A percentile compares a stretch with the other conserved stretches of the same genome.
Conservation (phyloP, 208 protist species). For the Strigomonas culicis region DNA sequence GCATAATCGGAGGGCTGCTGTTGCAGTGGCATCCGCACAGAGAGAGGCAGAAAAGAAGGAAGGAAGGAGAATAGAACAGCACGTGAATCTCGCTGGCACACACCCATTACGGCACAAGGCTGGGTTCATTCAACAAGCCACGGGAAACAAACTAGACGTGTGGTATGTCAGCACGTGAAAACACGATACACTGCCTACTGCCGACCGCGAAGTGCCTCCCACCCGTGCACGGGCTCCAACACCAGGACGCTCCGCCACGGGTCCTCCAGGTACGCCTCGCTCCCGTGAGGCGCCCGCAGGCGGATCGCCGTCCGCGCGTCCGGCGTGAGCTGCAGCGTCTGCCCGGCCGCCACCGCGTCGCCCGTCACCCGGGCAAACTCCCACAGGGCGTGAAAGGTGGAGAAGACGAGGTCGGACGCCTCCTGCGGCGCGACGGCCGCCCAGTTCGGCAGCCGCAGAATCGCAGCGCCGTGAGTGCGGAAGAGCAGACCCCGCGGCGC, state of each 20-base stretch:
- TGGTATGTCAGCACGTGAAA: not conserved
- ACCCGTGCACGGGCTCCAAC: slow-evolving; percentile 18
- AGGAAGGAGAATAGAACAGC: not conserved
- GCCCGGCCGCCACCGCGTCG: not conserved
- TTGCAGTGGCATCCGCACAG: too few relatives aligned
- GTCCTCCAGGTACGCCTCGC: slow-evolving; percentile 9
- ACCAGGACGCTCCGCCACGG: slow-evolving; percentile 13
- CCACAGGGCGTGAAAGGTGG: slow-evolving; percentile 15
- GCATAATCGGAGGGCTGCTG: not conserved
- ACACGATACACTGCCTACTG: not conserved
- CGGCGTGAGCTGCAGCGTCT: slow-evolving; percentile 9
- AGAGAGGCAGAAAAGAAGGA: not conserved
- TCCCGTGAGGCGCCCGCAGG: slow-evolving; percentile 2
- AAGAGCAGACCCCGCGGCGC: slow-evolving; percentile 9
- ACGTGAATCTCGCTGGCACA: not conserved
- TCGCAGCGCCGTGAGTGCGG: slow-evolving; percentile 21
- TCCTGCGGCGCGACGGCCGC: slow-evolving; percentile 8
- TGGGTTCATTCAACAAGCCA: not conserved
- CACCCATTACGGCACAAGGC: not conserved
- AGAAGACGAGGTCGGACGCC: slow-evolving; percentile 14
- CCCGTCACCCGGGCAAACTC: slow-evolving; percentile 10
- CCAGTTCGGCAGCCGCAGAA: slow-evolving; percentile 21
- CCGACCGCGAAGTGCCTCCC: slow-evolving; percentile 6
- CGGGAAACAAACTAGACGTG: not conserved
- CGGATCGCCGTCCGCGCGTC: not conserved